A percentile compares a stretch with the other conserved stretches of the same genome.
These are phyloP conservation scores for Pelagophyceae sp. DNA, from an alignment of 352 stramenopile species.

Conservation along the genomic window DNA sequence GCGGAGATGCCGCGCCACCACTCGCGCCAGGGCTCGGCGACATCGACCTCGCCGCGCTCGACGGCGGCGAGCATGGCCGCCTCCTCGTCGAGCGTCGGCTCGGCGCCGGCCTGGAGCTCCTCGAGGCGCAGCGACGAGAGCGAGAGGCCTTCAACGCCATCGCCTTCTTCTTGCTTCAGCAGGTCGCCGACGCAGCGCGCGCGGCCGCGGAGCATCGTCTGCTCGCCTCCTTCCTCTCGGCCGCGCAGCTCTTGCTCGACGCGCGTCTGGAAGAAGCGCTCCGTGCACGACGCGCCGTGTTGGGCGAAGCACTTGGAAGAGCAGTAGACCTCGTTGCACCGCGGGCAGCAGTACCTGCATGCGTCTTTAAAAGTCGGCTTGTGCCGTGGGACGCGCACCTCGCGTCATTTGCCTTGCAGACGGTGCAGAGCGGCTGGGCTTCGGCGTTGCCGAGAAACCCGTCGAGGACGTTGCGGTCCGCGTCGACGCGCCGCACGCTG, in stretches of 20 bases:
- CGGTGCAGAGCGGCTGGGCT: not conserved
- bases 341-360: constrained; percentile 58
- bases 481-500: not conserved
- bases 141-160: constrained; percentile 13
- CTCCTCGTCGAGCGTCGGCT: constrained; percentile 36
- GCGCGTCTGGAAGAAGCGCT: constrained; percentile 60
- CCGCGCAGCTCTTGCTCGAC: constrained; percentile 48
- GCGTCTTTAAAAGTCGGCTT: not conserved
- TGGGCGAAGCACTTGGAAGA: constrained; percentile 57
- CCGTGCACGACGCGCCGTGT: constrained; percentile 57
- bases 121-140: constrained; percentile 21
- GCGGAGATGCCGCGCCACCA: not conserved
- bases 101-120: not conserved
- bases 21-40: not conserved
- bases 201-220: constrained; percentile 14
- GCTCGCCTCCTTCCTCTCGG: not conserved
- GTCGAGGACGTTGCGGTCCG: not conserved
- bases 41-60: not conserved
- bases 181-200: constrained; percentile 28
- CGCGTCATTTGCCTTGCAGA: not conserved
- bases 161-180: not conserved
- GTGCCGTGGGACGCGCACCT: not conserved
- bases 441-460: not conserved
- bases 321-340: constrained; percentile 64
- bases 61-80: constrained; percentile 56